A percentile compares a stretch with the other conserved stretches of the same genome.
Conservation (phyloP, 495 filamentous ascomycete species). For the Annulohypoxylon stygium region DNA sequence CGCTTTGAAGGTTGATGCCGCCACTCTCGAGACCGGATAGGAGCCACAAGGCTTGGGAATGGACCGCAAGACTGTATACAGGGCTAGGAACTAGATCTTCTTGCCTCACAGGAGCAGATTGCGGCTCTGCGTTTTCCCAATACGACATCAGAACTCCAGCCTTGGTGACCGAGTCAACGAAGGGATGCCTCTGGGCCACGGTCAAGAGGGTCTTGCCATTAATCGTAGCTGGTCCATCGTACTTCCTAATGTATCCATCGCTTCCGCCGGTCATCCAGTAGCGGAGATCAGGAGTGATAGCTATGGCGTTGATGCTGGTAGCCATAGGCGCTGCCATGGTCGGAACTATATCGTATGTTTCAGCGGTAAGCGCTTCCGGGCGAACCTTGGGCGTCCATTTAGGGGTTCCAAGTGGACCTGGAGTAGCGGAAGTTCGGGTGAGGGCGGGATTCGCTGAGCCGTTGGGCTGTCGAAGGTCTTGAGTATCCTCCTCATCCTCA, state of each 20-base stretch:
- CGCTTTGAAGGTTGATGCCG: conserved; percentile 90
- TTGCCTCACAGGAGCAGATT: conserved; percentile 55
- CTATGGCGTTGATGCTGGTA: conserved; percentile 94
- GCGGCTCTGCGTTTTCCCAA: conserved; percentile 88
- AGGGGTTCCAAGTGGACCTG: conserved; percentile 58
- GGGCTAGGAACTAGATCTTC: conserved; percentile 77
- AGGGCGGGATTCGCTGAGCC: conserved; percentile 37
- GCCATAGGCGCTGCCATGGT: conserved; percentile 96
- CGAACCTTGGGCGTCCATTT: conserved; percentile 74
- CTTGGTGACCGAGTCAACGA: conserved; percentile 96
- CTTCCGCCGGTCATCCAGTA: conserved; percentile 95
- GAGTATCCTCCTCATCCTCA: conserved; percentile 69
- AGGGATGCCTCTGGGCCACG: conserved; percentile 95
- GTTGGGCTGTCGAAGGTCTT: conserved; percentile 50
- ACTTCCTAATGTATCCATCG: conserved; percentile 95
- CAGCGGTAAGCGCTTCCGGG: conserved; percentile 84
- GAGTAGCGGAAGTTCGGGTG: conserved; percentile 63
- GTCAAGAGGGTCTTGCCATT: conserved; percentile 95
- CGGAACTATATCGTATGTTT: conserved; percentile 93
- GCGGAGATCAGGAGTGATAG: conserved; percentile 92
- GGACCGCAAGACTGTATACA: conserved; percentile 93
- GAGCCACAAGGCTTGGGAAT: conserved; percentile 90
- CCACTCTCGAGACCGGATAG: conserved; percentile 91
- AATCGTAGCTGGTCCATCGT: conserved; percentile 93
- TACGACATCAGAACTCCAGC: conserved; percentile 93